Percentiles rank a stretch among this genome's conserved stretches.
Conservation (phyloP, 2,329 filamentous ascomycete species). For the Achaetomium macrosporum region DNA sequence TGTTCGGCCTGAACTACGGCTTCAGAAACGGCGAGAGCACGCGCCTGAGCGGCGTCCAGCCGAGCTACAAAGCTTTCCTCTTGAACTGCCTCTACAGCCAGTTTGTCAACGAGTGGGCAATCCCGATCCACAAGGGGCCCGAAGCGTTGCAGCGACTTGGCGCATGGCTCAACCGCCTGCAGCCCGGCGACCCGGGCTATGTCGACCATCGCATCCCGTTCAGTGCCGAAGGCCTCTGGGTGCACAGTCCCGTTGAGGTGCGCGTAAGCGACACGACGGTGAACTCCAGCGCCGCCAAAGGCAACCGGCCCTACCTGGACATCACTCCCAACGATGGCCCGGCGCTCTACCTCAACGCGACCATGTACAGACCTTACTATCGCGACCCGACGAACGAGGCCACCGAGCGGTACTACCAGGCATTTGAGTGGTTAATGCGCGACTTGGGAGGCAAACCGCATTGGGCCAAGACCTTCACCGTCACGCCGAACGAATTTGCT, state of each 20-base stretch:
- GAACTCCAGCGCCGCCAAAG: slow-evolving; percentile 28
- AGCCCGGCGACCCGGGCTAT: slow-evolving; percentile 52
- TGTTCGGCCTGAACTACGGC: slow-evolving; percentile 96
- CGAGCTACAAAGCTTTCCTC: slow-evolving; percentile 71
- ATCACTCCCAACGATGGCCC: slow-evolving; percentile 56
- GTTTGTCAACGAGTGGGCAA: slow-evolving; percentile 96
- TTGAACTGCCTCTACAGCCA: slow-evolving; percentile 99
- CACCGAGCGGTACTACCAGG: slow-evolving; percentile 65
- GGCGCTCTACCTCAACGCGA: slow-evolving; percentile 74
- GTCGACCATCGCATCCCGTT: slow-evolving; percentile 63
- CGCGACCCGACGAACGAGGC: slow-evolving; percentile 59
- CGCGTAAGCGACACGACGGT: slow-evolving; percentile 60
- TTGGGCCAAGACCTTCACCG: slow-evolving; percentile 75
- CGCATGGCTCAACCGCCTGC: slow-evolving; percentile 69
- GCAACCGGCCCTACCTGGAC: slow-evolving; percentile 45
- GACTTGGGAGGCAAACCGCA: slow-evolving; percentile 69
- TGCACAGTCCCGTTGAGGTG: slow-evolving; percentile 75
- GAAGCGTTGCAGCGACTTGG: slow-evolving; percentile 78
- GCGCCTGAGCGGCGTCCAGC: slow-evolving; percentile 69
- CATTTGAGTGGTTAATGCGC: slow-evolving; percentile 77
- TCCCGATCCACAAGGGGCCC: slow-evolving; percentile 78
- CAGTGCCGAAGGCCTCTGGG: slow-evolving; percentile 60
- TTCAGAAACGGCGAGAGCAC: slow-evolving; percentile 59
- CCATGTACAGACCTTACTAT: slow-evolving; percentile 68
- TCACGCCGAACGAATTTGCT: slow-evolving; percentile 49